Conservation (phyloP, 208 protist species). For the Herpetomonas samuelpessoai region DNA sequence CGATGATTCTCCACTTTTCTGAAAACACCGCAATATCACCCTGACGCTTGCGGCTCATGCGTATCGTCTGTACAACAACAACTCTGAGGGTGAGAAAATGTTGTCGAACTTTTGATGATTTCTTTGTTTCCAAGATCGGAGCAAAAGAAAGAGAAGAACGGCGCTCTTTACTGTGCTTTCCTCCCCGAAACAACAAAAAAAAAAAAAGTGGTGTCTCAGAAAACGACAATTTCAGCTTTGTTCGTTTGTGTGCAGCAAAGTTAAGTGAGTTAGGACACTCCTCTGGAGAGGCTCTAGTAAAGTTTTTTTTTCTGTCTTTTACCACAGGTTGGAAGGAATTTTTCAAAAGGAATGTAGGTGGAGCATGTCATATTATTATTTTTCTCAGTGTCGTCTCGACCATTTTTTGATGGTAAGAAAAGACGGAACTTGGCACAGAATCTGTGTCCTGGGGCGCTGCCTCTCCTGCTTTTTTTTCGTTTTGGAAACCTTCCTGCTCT, state of each 20-base stretch:
- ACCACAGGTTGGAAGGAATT: no score
- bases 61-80: no score
- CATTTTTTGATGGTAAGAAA: no score
- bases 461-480: no score
- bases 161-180: constrained; percentile 1
- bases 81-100: no score
- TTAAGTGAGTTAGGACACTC: constrained; percentile 5
- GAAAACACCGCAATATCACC: constrained; percentile 25
- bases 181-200: neutral
- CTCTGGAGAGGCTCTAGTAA: neutral
- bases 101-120: neutral
- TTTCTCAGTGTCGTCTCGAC: no score
- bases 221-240: constrained; percentile 2
- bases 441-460: no score
- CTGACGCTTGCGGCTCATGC: constrained; percentile 19
- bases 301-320: constrained; percentile 8
- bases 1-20: constrained; percentile 64
- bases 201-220: constrained; percentile 1
- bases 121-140: constrained; percentile 1
- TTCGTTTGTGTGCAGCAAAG: constrained; percentile 6
- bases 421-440: no score
- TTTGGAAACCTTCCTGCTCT: no score
- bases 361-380: no score
- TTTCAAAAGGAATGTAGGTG: no score
- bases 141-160: constrained; percentile 7